Evolutionary conservation across 495 filamentous ascomycete species (phyloP).

Genomic region (Xylaria bambusicola): DNA sequence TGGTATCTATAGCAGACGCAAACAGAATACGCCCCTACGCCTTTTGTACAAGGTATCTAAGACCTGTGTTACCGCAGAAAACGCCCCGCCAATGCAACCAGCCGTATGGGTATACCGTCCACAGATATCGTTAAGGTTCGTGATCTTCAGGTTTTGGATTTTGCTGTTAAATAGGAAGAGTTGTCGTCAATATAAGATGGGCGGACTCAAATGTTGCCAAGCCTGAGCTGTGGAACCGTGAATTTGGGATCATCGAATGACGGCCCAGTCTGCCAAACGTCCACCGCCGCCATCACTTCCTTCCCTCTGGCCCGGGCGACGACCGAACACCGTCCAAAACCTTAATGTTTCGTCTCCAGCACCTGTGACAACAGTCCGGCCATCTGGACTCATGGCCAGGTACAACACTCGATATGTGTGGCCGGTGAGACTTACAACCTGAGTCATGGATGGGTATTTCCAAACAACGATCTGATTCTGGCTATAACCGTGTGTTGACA

Average conservation of each 20-base stretch:
- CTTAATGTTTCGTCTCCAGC: constrained; percentile 94
- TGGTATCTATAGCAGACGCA: constrained; percentile 4
- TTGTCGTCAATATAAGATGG: constrained; percentile 20
- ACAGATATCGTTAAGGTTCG: constrained; percentile 19
- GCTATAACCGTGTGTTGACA: constrained; percentile 94
- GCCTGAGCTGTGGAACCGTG: neutral
- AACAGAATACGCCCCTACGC: neutral
- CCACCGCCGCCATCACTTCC: constrained; percentile 54
- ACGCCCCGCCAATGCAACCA: neutral
- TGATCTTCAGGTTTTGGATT: constrained; percentile 8
- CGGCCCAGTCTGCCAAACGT: constrained; percentile 67
- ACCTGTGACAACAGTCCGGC: constrained; percentile 88
- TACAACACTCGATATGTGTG: constrained; percentile 97
- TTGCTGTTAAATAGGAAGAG: constrained; percentile 9
- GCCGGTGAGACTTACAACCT: constrained; percentile 90
- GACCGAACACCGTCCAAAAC: constrained; percentile 92
- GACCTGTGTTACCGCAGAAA: constrained; percentile 3
- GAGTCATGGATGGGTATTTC: constrained; percentile 98
- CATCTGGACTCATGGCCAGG: constrained; percentile 95
- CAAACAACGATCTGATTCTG: constrained; percentile 98
- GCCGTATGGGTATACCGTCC: constrained; percentile 14
- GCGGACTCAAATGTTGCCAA: constrained; percentile 18
- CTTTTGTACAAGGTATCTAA: constrained; percentile 17
- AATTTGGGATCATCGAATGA: constrained; percentile 57
- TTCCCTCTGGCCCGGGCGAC: constrained; percentile 61